These are phyloP conservation scores for Rubia balearica DNA, from an alignment of 305 asterid species.

Conservation along the genomic window DNA sequence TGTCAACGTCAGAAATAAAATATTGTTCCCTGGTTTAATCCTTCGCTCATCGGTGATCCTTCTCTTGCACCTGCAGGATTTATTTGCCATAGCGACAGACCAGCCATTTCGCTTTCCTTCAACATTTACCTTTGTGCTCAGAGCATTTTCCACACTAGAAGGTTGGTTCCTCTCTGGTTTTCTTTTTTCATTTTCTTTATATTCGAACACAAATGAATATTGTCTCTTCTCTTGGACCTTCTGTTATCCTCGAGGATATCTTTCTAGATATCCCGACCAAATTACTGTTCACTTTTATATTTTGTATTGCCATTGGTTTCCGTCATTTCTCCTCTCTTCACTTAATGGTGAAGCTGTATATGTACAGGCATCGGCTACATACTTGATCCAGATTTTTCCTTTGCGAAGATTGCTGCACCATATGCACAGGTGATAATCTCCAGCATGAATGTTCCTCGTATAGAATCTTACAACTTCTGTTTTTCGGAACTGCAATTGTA, in stretches of 20 bases:
- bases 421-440: constrained; percentile 65
- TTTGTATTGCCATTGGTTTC: neutral
- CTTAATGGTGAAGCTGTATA: neutral
- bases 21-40: neutral
- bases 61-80: constrained; percentile 52
- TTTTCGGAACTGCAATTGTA: neutral
- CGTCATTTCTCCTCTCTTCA: neutral
- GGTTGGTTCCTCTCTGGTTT: constrained; percentile 42
- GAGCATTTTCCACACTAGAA: constrained; percentile 95
- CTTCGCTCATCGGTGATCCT: neutral
- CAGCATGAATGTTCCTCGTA: neutral
- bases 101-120: constrained; percentile 95
- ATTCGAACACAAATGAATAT: neutral
- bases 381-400: constrained; percentile 79
- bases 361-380: constrained; percentile 71
- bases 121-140: constrained; percentile 77
- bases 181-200: neutral
- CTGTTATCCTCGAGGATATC: neutral
- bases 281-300: neutral
- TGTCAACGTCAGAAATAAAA: neutral
- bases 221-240: neutral
- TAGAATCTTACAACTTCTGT: neutral
- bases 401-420: constrained; percentile 89
- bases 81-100: constrained; percentile 93
- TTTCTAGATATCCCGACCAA: no score